Evolutionary conservation across 495 filamentous ascomycete genomes (phyloP).

Genomic region (Hypomontagnella monticulosa): DNA sequence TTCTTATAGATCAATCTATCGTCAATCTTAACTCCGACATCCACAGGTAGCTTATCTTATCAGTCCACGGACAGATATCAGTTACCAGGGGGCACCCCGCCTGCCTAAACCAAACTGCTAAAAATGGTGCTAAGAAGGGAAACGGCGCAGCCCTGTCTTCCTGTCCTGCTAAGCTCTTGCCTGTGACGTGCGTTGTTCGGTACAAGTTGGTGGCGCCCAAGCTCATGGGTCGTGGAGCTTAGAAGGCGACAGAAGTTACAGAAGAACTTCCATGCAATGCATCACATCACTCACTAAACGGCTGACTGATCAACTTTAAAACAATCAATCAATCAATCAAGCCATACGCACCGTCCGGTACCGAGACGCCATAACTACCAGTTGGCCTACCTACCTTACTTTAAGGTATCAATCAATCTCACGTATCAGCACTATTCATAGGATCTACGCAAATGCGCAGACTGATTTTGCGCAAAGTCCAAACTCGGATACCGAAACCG

Average conservation of each 20-base stretch:
- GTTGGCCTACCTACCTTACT: neutral
- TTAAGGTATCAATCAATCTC: neutral
- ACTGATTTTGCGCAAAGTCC: conserved; percentile 22
- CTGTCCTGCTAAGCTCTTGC: no score
- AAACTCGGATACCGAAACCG: conserved; percentile 6
- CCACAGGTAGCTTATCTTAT: conserved; percentile 14
- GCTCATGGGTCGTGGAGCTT: conserved; percentile 10
- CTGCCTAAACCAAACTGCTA: conserved; percentile 10
- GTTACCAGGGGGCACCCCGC: conserved; percentile 24
- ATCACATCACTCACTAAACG: neutral
- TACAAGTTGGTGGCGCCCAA: conserved; percentile 2
- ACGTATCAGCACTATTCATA: neutral
- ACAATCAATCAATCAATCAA: neutral
- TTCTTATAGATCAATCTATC: neutral
- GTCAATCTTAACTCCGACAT: neutral
- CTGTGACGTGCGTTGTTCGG: conserved; percentile 29
- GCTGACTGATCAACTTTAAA: conserved; percentile 1
- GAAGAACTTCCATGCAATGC: neutral
- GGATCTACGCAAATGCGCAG: conserved; percentile 38
- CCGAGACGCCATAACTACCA: no score
- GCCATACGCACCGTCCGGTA: no score
- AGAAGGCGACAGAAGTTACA: conserved; percentile 15
- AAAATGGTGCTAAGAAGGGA: conserved; percentile 7
- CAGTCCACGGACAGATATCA: neutral
- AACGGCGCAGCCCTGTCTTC: conserved; percentile 4